Evolutionary conservation across 371 early-diverging fungal genomes (phyloP), one percentile per base, ranked within the genome.

Genomic region (Mortierella sp.): DNA sequence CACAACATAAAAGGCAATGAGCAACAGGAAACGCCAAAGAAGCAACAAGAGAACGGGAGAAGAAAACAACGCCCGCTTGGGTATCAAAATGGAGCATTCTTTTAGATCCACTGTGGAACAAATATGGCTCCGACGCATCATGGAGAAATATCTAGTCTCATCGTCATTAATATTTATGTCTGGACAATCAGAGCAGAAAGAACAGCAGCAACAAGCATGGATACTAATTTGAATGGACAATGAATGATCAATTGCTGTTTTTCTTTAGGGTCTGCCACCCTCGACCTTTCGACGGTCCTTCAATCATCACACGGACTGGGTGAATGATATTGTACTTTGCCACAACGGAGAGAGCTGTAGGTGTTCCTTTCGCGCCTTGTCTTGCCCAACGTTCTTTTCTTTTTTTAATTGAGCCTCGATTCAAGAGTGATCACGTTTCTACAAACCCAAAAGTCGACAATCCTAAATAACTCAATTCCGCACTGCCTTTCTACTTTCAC

Each of bases 271-370:
- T 24, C 84, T 85, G 45, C 91, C 91, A 16, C 88, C 89, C 65
- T 89, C 96, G 5, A 92, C 92, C 3, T 92, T 92, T 74, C 90
- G 93, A 28, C 91, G 92, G 13, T 94, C 95, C 50, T 96, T 93
- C 55, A 94, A 95, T 83, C 94, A 96, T 80, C 99, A 99, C 82
- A 94, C 95, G 10, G 98, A 98, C 88, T 99, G 99, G 99, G 96
- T 99, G 14, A 98, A 98, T 85, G 98, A 97, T 80, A 92, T 99
- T 72, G 93, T 95, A 7, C 91, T 97, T 10, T 95, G 94, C 74
- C 93, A 95, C 77, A 83, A 89, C 70, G 92, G 92, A 75, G 90
- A 89, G 52, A 84, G 85, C 71, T 80, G 94, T 93, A 76, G 83
- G 91, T 42, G 13, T 16, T 5, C 75, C 31, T 14, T 31, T 13